Base-by-base conservation (phyloP, 306 rosid genomes). In the Lathyrus oleraceus region DNA sequence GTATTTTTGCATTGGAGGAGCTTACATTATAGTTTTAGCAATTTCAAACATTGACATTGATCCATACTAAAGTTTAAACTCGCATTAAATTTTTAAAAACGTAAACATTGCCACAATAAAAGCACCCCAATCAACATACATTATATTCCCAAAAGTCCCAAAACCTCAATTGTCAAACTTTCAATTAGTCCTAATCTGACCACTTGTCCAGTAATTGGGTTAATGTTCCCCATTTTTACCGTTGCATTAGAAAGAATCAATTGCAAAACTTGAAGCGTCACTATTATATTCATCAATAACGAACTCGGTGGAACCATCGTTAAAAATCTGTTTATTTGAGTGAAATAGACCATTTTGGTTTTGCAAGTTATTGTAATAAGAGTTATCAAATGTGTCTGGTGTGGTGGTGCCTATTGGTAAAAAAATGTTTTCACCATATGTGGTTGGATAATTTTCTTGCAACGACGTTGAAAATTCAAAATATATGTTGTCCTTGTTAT, bases 251-350 rank as follows among this genome's bases (percentile, higher is more conserved):
- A 85, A 14, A 89, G n/a, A 87, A 32, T 89, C 92, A 3, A 78
- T 52, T 17, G 3, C 8, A 38, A 65, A 87, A 76, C 42, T 47
- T 61, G 1, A 2, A 17, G 78, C 13, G 9, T 80, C 39, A 43
- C 17, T 78, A 40, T 28, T 27, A 28, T 87, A 89, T 58, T 36
- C 54, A n/a, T 47, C 72, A 4, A 87, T 92, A 10, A 63, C 81
- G 10, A 86, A 36, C 2, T 87, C 71, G 0, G 92, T 85, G 53
- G 96, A 79, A 21, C 85, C 87, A 1, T 77, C 80, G 25, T 53
- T 85, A n/a, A 78, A 87, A 48, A 89, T 86, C n/a, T 75, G 76
- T 45, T 89, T 89, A 21, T 89, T 92, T 0, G 92, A 85, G 78
- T 83, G 87, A n/a, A 87, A 57, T 2, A 89, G 75, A 52, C 90